A percentile compares a stretch with the other conserved stretches of the same genome.
phyloP scores from a whole-genome alignment of 2,329 filamentous ascomycete genomes.

The Clonostachys sp. region DNA sequence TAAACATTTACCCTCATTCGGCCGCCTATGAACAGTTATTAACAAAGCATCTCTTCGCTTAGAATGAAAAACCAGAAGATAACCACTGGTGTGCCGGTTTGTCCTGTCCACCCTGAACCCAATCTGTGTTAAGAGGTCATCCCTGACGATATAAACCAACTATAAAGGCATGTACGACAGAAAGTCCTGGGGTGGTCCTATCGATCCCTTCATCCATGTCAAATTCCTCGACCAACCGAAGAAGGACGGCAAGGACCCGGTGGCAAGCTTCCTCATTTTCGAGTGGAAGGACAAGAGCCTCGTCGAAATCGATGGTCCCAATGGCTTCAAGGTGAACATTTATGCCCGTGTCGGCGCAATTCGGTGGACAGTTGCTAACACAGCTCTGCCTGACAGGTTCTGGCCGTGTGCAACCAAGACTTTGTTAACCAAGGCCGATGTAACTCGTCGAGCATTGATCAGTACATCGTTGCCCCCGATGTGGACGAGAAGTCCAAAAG shows the following conservation, averaged over 20 bases:
- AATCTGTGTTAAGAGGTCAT: conserved; percentile 4
- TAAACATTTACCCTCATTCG: too few relatives aligned
- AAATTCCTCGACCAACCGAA: conserved; percentile 65
- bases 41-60: too few relatives aligned
- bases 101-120: too few relatives aligned
- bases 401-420: conserved; percentile 68
- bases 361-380: background rate
- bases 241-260: conserved; percentile 58
- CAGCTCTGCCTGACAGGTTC: conserved; percentile 17
- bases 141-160: conserved; percentile 5
- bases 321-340: conserved; percentile 28
- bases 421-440: conserved; percentile 68
- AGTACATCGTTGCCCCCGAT: conserved; percentile 78
- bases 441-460: conserved; percentile 70
- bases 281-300: conserved; percentile 85
- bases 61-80: too few relatives aligned
- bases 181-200: conserved; percentile 79
- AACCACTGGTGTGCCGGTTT: too few relatives aligned
- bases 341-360: background rate
- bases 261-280: conserved; percentile 84
- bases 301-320: conserved; percentile 63
- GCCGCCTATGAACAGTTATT: too few relatives aligned
- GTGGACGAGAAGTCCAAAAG: conserved; percentile 67
- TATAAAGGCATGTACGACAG: conserved; percentile 84
- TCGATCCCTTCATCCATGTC: conserved; percentile 84